Conservation (phyloP, 108 stramenopile genomes). For the Chaetoceros muelleri region DNA sequence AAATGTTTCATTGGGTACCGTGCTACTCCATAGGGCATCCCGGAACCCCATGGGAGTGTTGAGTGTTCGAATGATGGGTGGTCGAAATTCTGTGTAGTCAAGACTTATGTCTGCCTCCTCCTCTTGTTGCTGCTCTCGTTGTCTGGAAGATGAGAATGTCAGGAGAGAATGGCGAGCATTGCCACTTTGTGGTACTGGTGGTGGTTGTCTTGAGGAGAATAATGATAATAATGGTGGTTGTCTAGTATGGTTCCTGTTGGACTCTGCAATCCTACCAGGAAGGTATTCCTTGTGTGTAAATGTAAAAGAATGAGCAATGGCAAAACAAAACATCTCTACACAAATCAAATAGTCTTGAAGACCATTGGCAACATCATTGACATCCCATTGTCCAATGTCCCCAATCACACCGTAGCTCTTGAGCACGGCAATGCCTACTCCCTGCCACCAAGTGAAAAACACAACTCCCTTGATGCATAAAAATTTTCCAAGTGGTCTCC, state of each 20-base stretch:
- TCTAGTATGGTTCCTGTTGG: background rate
- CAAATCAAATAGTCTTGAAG: conserved; percentile 90
- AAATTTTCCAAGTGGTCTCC: conserved; percentile 94
- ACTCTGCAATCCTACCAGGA: conserved; percentile 22
- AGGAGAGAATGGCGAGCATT: background rate
- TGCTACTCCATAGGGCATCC: conserved; percentile 72
- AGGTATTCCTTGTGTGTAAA: conserved; percentile 90
- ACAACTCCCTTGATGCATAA: conserved; percentile 94
- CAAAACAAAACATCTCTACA: conserved; percentile 89
- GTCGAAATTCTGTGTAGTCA: conserved; percentile 29
- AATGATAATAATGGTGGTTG: background rate
- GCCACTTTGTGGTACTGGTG: background rate
- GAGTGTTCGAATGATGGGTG: conserved; percentile 35
- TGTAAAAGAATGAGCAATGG: conserved; percentile 82
- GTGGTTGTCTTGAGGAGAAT: background rate
- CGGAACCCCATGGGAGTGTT: conserved; percentile 43
- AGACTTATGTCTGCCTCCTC: conserved; percentile 17
- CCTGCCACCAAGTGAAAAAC: conserved; percentile 97
- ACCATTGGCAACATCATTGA: conserved; percentile 84
- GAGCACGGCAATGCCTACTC: conserved; percentile 73
- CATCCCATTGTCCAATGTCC: conserved; percentile 70
- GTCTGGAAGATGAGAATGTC: background rate
- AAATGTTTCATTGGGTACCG: conserved; percentile 62
- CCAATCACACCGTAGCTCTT: conserved; percentile 59
- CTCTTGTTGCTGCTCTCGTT: conserved; percentile 10